Conservation (phyloP, 805 yeast species). For the Candida maltosa region DNA sequence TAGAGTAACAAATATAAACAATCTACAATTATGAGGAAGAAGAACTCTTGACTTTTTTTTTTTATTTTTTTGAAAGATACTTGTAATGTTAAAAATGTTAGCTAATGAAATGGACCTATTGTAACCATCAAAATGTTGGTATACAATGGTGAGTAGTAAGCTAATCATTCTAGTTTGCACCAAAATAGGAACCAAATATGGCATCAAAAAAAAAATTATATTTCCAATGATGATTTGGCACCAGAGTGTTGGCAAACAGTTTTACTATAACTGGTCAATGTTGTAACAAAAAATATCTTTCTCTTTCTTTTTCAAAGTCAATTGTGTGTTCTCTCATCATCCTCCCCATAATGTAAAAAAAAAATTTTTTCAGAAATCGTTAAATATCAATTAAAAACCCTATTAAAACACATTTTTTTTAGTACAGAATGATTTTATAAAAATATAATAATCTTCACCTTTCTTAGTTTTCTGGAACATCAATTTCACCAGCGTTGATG, state of each 20-base stretch:
- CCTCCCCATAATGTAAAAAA: neutral
- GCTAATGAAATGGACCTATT: conserved; percentile 70
- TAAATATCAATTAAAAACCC: conserved; percentile 29
- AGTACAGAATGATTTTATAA: conserved; percentile 29
- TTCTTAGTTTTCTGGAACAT: conserved; percentile 74
- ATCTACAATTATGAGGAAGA: too few relatives aligned
- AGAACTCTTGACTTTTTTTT: too few relatives aligned
- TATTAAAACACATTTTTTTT: conserved; percentile 17
- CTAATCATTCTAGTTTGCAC: conserved; percentile 75
- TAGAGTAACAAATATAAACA: too few relatives aligned
- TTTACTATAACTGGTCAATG: too few relatives aligned
- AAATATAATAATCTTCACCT: neutral
- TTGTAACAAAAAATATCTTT: too few relatives aligned
- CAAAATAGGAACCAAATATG: conserved; percentile 82
- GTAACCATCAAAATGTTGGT: conserved; percentile 35
- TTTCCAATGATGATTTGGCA: conserved; percentile 46
- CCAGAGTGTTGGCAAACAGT: conserved; percentile 94
- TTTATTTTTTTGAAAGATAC: neutral
- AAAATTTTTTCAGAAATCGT: conserved; percentile 3
- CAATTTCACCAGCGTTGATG: conserved; percentile 97
- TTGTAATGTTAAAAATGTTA: conserved; percentile 24
- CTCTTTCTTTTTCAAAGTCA: too few relatives aligned
- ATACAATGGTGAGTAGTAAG: conserved; percentile 71
- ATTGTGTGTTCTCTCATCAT: too few relatives aligned
- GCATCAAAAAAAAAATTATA: conserved; percentile 17